These are phyloP conservation scores for Tilletia indica DNA, from an alignment of 1,284 basidiomycete genomes.

Conservation along the genomic window DNA sequence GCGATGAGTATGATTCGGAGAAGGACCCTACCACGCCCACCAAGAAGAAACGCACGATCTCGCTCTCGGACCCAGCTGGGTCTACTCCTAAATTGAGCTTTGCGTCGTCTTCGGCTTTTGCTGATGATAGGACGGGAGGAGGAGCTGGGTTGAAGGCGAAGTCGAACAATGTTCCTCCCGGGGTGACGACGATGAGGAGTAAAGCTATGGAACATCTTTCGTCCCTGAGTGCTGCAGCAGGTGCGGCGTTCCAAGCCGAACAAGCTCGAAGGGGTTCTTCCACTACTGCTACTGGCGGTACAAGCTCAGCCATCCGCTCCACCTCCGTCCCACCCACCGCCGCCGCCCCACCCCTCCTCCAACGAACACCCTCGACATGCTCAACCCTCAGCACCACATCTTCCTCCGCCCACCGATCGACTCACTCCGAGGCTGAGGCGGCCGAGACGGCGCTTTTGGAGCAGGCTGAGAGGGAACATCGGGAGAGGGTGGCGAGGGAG, in stretches of 20 bases:
- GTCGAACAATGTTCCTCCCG: slow-evolving; percentile 5
- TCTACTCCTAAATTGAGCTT: neutral
- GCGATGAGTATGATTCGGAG: neutral
- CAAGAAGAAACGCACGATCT: slow-evolving; percentile 24
- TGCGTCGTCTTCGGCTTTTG: neutral
- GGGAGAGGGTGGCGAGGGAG: slow-evolving; percentile 30
- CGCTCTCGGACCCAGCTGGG: neutral
- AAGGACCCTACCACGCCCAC: neutral
- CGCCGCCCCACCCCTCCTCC: slow-evolving; percentile 12
- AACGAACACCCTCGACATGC: slow-evolving; percentile 12
- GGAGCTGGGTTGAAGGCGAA: slow-evolving; percentile 6
- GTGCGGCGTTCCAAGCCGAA: slow-evolving; percentile 30
- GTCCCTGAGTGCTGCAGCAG: slow-evolving; percentile 40
- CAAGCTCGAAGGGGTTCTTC: no score
- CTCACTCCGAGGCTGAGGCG: slow-evolving; percentile 32
- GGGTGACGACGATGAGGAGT: neutral
- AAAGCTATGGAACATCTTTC: slow-evolving; percentile 27
- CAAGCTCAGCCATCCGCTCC: no score
- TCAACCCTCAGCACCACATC: slow-evolving; percentile 7
- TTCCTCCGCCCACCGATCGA: slow-evolving; percentile 19
- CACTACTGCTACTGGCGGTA: neutral
- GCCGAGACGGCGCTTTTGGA: slow-evolving; percentile 40
- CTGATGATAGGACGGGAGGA: neutral
- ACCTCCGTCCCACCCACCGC: no score
- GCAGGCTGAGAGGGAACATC: slow-evolving; percentile 34